Evolutionary conservation across 352 stramenopile genomes (phyloP), one percentile per base, ranked within the genome.

Genomic region (Pythium biforme): DNA sequence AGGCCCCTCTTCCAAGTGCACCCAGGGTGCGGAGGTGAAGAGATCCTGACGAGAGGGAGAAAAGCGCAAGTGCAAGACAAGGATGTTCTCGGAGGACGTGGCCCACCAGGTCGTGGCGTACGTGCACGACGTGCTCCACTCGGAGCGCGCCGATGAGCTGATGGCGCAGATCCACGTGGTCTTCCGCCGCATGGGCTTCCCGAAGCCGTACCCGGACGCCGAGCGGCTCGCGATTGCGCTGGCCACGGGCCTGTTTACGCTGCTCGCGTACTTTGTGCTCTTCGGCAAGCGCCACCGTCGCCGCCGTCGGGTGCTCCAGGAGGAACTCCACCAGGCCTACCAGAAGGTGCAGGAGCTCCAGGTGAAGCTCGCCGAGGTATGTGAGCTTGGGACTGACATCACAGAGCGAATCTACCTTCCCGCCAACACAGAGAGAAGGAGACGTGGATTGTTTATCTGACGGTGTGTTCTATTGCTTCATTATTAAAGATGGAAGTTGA

Each of bases 211-310:
- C 49, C 86, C 86, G 55, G 86, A 95, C 55, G 86, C 86, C 12
- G 86, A 95, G 70, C 86, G 86, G 0, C 69, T 93, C 29, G 84
- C 84, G 34, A 95, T 95, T 63, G 86, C 86, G 39, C 43, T 95
- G 20, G 73, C 86, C 20, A 95, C 86, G 0, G 84, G 83, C 9
- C 60, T 92, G 41, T 92, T 92, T 54, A 95, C 86, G 64, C 60
- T 95, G 52, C 57, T 95, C 40, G 77, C 79, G 31, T 95, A 95
- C 74, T 95, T 94, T 73, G 77, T 95, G 70, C 81, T 95, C 14
- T 95, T 94, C 59, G 86, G 86, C 53, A 94, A 94, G 66, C 86
- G 86, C 61, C 86, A 95, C 50, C 86, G 83, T 45, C 74, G 79
- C 29, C 75, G 83, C 39, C 74, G 86, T 59, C 67, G 86, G 37